These are phyloP conservation scores for Eimeria mitis DNA, from an alignment of 169 alveolate genomes.

Conservation along the genomic window DNA sequence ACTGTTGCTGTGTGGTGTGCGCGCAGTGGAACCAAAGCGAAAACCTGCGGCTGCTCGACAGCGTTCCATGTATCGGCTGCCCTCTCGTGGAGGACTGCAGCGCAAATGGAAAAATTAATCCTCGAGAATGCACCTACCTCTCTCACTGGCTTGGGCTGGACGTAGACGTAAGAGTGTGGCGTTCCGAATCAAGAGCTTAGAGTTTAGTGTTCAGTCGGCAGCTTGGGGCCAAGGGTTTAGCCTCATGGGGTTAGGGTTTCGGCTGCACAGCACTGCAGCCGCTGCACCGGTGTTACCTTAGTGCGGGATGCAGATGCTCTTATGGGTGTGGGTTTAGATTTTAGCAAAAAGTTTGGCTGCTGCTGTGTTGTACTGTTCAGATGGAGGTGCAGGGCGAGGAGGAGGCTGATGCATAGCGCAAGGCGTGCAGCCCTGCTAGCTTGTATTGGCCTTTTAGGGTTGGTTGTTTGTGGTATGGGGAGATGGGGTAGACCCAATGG, in stretches of 20 bases:
- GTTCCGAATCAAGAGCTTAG: background rate
- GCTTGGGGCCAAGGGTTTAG: background rate
- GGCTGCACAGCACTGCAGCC: background rate
- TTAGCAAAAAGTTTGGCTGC: background rate
- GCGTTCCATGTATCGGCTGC: conserved; percentile 69
- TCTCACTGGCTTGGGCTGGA: conserved; percentile 82
- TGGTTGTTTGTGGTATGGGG: background rate
- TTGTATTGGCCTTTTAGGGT: background rate
- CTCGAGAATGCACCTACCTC: conserved; percentile 77
- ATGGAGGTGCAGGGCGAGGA: background rate
- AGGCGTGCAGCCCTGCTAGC: background rate
- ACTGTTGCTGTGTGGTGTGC: conserved; percentile 9
- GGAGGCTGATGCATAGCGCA: background rate
- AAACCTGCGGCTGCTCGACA: conserved; percentile 58
- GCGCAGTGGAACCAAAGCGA: conserved; percentile 68
- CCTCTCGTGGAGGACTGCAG: conserved; percentile 70
- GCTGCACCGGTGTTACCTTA: background rate
- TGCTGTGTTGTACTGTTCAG: background rate
- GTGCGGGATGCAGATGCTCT: background rate
- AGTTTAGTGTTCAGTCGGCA: background rate
- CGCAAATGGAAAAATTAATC: conserved; percentile 63
- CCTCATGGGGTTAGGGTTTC: background rate
- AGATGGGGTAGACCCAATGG: background rate
- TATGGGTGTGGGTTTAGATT: background rate
- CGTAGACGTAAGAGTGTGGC: conserved; percentile 62